Conservation (phyloP, 371 early-diverging fungal species). For the Rhizopus arrhizus region DNA sequence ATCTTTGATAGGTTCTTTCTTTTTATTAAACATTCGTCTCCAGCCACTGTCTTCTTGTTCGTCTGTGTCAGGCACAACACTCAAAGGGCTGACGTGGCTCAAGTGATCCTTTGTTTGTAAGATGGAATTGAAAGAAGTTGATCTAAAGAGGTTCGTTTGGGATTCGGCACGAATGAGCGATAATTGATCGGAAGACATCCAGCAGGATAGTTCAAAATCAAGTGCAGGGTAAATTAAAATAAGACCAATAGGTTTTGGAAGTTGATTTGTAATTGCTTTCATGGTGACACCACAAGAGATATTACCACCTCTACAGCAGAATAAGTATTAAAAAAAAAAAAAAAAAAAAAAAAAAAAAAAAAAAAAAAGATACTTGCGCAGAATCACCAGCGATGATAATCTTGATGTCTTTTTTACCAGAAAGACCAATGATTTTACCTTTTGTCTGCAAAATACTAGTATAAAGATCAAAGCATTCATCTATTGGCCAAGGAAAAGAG, state of each 20-base stretch:
- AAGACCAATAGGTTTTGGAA: constrained; percentile 62
- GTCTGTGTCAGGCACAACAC: constrained; percentile 57
- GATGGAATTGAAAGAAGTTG: constrained; percentile 57
- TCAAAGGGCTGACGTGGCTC: constrained; percentile 58
- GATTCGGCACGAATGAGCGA: constrained; percentile 54
- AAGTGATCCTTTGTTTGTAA: constrained; percentile 62
- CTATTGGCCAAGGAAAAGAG: constrained; percentile 90
- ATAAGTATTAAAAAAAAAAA: neutral
- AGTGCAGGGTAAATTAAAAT: constrained; percentile 89
- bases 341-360: neutral
- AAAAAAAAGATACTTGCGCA: constrained; percentile 65
- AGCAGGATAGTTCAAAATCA: constrained; percentile 86
- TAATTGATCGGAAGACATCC: constrained; percentile 80
- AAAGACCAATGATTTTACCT: constrained; percentile 69
- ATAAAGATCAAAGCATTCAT: constrained; percentile 94
- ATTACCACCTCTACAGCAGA: constrained; percentile 72
- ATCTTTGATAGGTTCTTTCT: constrained; percentile 16
- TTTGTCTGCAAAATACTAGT: constrained; percentile 62
- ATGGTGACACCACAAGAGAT: constrained; percentile 68
- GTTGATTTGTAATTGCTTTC: constrained; percentile 64
- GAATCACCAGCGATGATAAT: constrained; percentile 91
- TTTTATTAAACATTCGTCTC: constrained; percentile 31
- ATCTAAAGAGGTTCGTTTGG: constrained; percentile 54
- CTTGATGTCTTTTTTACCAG: constrained; percentile 55
- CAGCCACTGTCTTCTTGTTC: constrained; percentile 30